These are phyloP conservation scores for Chlorella sorokiniana DNA, from an alignment of 139 green algal species.

Conservation along the genomic window DNA sequence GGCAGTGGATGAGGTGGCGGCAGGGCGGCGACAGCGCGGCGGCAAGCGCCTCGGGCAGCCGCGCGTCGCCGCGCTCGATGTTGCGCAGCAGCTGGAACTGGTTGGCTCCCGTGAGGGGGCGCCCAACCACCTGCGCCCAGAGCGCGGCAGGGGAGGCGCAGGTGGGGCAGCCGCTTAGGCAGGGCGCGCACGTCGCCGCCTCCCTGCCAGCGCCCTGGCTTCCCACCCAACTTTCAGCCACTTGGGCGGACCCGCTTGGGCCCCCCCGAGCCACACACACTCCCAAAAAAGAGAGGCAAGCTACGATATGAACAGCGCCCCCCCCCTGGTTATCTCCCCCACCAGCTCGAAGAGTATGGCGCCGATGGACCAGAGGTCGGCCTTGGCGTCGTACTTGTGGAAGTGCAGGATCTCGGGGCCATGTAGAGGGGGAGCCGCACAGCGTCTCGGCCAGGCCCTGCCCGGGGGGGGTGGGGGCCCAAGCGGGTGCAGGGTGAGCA, in stretches of 20 bases:
- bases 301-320: background rate
- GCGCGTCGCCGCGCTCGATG: constrained; percentile 81
- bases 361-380: constrained; percentile 95
- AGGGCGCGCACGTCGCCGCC: too few relatives aligned
- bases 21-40: constrained; percentile 57
- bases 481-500: background rate
- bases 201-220: too few relatives aligned
- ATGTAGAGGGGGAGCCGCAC: constrained; percentile 97
- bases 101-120: constrained; percentile 87
- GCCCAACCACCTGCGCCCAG: constrained; percentile 58
- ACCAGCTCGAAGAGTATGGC: constrained; percentile 96
- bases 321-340: background rate
- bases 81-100: constrained; percentile 92
- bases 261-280: background rate
- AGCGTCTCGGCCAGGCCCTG: constrained; percentile 94
- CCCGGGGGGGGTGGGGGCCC: background rate
- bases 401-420: constrained; percentile 95
- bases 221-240: too few relatives aligned
- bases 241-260: background rate
- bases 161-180: background rate
- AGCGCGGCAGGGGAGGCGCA: background rate
- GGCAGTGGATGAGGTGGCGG: constrained; percentile 65
- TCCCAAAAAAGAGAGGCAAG: background rate
- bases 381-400: constrained; percentile 79
- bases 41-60: constrained; percentile 71